A percentile compares a stretch with the other conserved stretches of the same genome.
Evolutionary conservation across 2,329 filamentous ascomycete genomes (phyloP).

Genomic region (Monosporascus sp.): DNA sequence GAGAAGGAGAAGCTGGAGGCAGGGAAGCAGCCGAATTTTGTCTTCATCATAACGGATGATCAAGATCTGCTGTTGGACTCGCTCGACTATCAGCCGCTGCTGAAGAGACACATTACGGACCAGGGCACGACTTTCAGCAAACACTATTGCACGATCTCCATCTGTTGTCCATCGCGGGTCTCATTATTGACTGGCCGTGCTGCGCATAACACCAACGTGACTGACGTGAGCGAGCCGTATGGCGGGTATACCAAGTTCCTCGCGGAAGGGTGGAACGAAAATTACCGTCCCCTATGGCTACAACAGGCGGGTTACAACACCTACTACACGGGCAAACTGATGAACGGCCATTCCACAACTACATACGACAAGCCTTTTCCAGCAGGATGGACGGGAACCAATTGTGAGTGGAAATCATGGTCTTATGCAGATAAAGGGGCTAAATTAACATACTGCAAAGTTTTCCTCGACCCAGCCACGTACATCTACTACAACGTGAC

Average conservation of each 20-base stretch:
- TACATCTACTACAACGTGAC: constrained; percentile 6
- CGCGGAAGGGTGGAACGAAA: constrained; percentile 42
- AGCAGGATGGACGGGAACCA: background rate
- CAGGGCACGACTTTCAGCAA: constrained; percentile 47
- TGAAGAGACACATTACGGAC: constrained; percentile 42
- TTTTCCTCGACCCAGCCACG: background rate
- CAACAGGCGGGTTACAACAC: no score
- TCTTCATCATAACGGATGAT: constrained; percentile 56
- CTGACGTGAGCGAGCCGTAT: constrained; percentile 39
- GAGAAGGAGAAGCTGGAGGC: no score
- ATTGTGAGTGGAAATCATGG: background rate
- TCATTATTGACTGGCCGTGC: constrained; percentile 50
- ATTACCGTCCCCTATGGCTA: constrained; percentile 40
- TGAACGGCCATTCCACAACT: no score
- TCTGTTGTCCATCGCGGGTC: constrained; percentile 54
- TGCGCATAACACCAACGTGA: constrained; percentile 58
- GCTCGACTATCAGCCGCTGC: constrained; percentile 43
- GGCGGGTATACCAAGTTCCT: constrained; percentile 48
- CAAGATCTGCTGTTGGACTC: constrained; percentile 52
- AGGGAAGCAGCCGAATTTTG: constrained; percentile 37
- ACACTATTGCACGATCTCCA: constrained; percentile 50
- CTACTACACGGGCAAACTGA: no score
- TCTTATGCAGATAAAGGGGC: background rate
- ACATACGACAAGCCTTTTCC: background rate
- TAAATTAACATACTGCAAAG: background rate